Conservation (phyloP, 2,329 filamentous ascomycete genomes). For the Aaosphaeria pasadenensis region DNA sequence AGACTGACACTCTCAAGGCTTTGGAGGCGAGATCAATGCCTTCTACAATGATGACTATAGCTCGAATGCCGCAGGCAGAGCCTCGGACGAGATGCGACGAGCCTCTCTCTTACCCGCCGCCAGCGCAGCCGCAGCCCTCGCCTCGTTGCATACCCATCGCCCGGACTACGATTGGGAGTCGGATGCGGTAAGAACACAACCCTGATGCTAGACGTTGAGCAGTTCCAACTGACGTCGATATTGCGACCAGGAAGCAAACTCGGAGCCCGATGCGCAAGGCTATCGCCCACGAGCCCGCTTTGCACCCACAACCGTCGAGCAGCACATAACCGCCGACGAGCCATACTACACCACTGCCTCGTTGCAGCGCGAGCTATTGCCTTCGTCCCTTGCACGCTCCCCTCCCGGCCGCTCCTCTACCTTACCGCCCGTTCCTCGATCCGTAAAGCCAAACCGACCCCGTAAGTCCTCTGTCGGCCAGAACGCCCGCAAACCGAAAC, state of each 20-base stretch:
- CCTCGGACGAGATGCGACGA: conserved; percentile 66
- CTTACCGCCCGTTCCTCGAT: conserved; percentile 76
- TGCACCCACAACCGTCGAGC: conserved; percentile 54
- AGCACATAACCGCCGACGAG: conserved; percentile 60
- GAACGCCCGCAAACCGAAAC: conserved; percentile 69
- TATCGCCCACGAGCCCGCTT: conserved; percentile 39
- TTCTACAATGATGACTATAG: conserved; percentile 68
- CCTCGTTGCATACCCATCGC: conserved; percentile 79
- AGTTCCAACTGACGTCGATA: conserved; percentile 17
- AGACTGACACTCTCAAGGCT: conserved; percentile 41
- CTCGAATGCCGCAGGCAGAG: conserved; percentile 65
- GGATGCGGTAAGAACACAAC: conserved; percentile 26
- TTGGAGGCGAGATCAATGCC: conserved; percentile 57
- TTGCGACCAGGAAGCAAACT: conserved; percentile 31
- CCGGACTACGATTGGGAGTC: conserved; percentile 56
- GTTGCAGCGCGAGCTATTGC: conserved; percentile 71
- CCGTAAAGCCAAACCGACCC: conserved; percentile 67
- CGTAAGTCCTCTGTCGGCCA: conserved; percentile 86
- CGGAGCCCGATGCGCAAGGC: conserved; percentile 37
- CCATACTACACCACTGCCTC: conserved; percentile 49
- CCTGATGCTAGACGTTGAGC: background rate
- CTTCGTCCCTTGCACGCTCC: conserved; percentile 77
- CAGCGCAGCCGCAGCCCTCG: conserved; percentile 80
- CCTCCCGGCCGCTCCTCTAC: conserved; percentile 86
- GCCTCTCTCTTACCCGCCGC: conserved; percentile 64